These are phyloP conservation scores for Saposhnikovia divaricata DNA, from an alignment of 129 eudicot genomes.

Conservation along the genomic window DNA sequence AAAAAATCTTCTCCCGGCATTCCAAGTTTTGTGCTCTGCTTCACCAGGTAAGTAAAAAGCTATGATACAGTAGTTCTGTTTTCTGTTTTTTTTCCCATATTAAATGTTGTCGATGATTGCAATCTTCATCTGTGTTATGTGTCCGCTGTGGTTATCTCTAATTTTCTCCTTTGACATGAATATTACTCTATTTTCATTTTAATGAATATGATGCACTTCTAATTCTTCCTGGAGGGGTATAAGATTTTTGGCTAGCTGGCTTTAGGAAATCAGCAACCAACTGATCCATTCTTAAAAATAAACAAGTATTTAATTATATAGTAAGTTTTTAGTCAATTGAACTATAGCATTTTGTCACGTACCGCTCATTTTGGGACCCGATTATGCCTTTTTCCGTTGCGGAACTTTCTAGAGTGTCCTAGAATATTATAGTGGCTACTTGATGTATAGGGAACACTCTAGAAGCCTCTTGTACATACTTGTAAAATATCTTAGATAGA, in stretches of 20 bases:
- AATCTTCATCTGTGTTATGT: neutral
- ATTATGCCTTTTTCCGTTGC: too few relatives aligned
- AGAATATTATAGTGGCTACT: too few relatives aligned
- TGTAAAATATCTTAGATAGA: too few relatives aligned
- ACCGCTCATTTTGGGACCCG: too few relatives aligned
- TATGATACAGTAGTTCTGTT: neutral
- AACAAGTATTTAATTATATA: too few relatives aligned
- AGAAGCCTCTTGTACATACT: too few relatives aligned
- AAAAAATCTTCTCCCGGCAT: slow-evolving; percentile 64
- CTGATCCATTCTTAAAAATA: neutral
- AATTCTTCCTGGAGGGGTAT: neutral
- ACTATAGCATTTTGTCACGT: neutral
- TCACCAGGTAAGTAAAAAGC: slow-evolving; percentile 35
- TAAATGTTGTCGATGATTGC: neutral
- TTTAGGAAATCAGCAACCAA: neutral
- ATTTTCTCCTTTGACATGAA: neutral
- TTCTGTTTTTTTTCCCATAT: neutral
- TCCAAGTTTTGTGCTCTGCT: slow-evolving; percentile 54
- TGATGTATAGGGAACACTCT: too few relatives aligned
- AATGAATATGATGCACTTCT: neutral
- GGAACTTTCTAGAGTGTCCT: too few relatives aligned
- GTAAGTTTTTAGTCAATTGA: neutral
- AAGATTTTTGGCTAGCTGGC: neutral
- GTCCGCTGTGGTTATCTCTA: neutral
- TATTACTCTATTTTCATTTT: neutral